Percentiles rank a stretch among this genome's conserved stretches.
Evolutionary conservation across 1,284 basidiomycete genomes (phyloP).

Genomic region (Cutaneotrichosporon dermatis): DNA sequence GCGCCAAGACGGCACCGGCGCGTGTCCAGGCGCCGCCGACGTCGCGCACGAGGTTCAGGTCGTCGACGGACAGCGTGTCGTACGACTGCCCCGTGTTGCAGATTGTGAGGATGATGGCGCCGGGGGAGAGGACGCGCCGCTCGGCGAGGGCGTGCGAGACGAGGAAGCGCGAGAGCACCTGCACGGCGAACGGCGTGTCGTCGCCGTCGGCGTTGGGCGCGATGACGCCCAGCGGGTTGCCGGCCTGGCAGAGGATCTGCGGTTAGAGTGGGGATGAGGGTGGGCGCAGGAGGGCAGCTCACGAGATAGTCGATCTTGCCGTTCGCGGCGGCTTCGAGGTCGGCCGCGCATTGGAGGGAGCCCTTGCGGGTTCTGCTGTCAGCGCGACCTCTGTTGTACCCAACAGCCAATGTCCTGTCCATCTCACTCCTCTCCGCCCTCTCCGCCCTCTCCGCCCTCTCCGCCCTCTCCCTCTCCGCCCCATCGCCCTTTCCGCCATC

Average conservation of each 20-base stretch:
- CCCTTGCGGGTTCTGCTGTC: background rate
- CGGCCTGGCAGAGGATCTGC: background rate
- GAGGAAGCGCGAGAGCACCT: background rate
- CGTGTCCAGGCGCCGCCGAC: background rate
- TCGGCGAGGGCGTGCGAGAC: background rate
- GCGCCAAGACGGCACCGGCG: background rate
- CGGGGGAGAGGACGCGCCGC: background rate
- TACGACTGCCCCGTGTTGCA: background rate
- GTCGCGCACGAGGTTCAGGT: background rate
- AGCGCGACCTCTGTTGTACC: background rate
- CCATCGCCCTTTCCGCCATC: too few species aligned
- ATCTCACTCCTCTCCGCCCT: too few species aligned
- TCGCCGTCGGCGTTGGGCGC: background rate
- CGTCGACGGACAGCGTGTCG: background rate
- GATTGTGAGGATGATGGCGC: background rate
- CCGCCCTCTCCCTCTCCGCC: too few species aligned
- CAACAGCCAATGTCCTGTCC: too few species aligned
- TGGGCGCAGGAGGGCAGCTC: background rate
- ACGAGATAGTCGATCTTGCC: background rate
- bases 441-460: too few species aligned
- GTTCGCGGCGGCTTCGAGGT: background rate
- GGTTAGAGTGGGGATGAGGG: background rate
- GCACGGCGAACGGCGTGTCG: background rate
- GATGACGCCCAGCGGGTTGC: background rate
- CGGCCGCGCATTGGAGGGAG: background rate